Evolutionary conservation across 1,139 yeast genomes (phyloP).

Genomic region (Lodderomyces parapsilosis): DNA sequence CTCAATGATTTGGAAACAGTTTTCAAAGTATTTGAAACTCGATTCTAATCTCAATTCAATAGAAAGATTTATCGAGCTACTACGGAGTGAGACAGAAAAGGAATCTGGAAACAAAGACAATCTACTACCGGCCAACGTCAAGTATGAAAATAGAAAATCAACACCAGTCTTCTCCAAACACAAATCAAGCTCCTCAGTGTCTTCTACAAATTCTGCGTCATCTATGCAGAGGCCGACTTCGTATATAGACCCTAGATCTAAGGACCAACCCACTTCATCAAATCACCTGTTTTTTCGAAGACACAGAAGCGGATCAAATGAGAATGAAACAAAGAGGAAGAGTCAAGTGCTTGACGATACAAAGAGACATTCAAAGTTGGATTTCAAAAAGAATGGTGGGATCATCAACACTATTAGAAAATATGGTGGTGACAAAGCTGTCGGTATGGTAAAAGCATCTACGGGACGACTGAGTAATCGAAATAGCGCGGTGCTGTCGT

Average conservation of each 20-base stretch:
- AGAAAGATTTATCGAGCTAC: constrained; percentile 49
- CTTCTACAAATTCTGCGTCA: constrained; percentile 23
- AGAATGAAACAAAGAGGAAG: constrained; percentile 19
- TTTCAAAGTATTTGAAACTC: constrained; percentile 32
- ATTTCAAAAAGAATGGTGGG: constrained; percentile 30
- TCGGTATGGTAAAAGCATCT: constrained; percentile 30
- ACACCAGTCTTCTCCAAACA: constrained; percentile 29
- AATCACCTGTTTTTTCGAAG: constrained; percentile 58
- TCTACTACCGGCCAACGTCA: constrained; percentile 11
- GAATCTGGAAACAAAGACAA: constrained; percentile 5
- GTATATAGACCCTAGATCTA: constrained; percentile 42
- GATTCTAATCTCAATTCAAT: constrained; percentile 50
- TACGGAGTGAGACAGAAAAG: constrained; percentile 24
- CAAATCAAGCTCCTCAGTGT: constrained; percentile 22
- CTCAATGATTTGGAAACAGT: constrained; percentile 50
- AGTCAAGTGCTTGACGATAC: constrained; percentile 6
- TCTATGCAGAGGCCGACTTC: constrained; percentile 50
- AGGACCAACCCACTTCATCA: constrained; percentile 22
- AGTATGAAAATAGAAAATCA: constrained; percentile 33
- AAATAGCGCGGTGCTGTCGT: constrained; percentile 9
- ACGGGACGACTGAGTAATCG: neutral
- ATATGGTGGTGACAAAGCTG: constrained; percentile 44
- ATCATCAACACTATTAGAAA: constrained; percentile 42
- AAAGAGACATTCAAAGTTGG: constrained; percentile 9
- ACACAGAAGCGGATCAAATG: constrained; percentile 55